Evolutionary conservation across 495 filamentous ascomycete genomes (phyloP).

Genomic region (Sordaria brevicollis): DNA sequence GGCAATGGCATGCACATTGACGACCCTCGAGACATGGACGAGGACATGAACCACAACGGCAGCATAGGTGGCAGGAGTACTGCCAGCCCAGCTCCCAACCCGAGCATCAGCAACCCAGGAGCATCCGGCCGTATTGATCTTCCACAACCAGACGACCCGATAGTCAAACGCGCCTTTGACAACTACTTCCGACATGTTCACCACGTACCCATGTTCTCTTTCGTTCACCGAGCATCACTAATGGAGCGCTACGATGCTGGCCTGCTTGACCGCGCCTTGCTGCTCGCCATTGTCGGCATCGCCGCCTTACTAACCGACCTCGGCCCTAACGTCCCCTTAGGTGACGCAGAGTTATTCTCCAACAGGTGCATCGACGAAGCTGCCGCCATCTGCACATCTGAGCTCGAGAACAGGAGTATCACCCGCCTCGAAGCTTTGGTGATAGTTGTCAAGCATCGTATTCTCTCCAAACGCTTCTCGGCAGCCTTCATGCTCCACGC

Average conservation of each 20-base stretch:
- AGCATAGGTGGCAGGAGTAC: slow-evolving; percentile 2
- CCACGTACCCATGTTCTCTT: slow-evolving; percentile 40
- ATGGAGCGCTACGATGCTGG: slow-evolving; percentile 43
- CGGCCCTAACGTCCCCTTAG: slow-evolving; percentile 22
- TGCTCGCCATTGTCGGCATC: slow-evolving; percentile 39
- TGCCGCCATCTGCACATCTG: slow-evolving; percentile 28
- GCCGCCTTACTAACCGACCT: slow-evolving; percentile 35
- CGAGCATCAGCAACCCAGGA: slow-evolving; percentile 13
- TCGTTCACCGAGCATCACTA: slow-evolving; percentile 39
- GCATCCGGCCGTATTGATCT: slow-evolving; percentile 3
- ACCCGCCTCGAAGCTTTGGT: slow-evolving; percentile 38
- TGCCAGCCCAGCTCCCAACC: not conserved
- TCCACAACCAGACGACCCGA: slow-evolving; percentile 25
- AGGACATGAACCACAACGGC: slow-evolving; percentile 6
- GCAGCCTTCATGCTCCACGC: slow-evolving; percentile 39
- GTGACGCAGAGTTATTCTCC: slow-evolving; percentile 23
- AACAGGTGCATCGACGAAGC: slow-evolving; percentile 37
- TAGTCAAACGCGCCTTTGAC: slow-evolving; percentile 34
- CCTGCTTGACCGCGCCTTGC: slow-evolving; percentile 34
- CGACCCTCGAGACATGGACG: not conserved
- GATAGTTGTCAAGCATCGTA: slow-evolving; percentile 37
- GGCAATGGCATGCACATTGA: slow-evolving; percentile 4
- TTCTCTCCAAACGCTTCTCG: slow-evolving; percentile 33
- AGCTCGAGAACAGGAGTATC: slow-evolving; percentile 36
- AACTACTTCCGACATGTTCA: slow-evolving; percentile 41